Conservation (phyloP, 352 stramenopile species). For the Pythium aquatile region DNA sequence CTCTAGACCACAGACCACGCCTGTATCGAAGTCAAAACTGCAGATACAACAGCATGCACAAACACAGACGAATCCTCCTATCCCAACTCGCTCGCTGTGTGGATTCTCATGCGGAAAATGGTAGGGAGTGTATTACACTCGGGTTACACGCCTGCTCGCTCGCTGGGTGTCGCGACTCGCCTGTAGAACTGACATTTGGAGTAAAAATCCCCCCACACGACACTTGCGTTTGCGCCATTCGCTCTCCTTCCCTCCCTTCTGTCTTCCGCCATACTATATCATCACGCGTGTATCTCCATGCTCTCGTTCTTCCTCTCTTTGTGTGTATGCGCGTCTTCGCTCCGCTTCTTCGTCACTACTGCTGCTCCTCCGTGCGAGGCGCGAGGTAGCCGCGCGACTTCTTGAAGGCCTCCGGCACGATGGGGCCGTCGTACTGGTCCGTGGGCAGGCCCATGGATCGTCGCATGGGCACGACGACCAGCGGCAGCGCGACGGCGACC, state of each 20-base stretch:
- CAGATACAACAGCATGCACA: background rate
- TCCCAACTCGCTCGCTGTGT: background rate
- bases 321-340: background rate
- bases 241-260: background rate
- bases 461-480: constrained; percentile 81
- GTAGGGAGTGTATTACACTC: constrained; percentile 1
- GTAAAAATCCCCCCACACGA: too few relatives aligned
- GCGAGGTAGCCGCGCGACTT: constrained; percentile 75
- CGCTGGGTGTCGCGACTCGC: background rate
- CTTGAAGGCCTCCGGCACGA: constrained; percentile 68
- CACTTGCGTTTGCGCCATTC: background rate
- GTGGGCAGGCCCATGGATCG: constrained; percentile 83
- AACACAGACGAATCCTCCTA: background rate
- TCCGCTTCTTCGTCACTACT: constrained; percentile 25
- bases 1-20: background rate
- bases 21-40: too few relatives aligned
- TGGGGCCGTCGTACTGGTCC: constrained; percentile 88
- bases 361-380: constrained; percentile 25
- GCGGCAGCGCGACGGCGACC: constrained; percentile 61
- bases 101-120: background rate
- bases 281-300: background rate
- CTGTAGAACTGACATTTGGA: background rate
- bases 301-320: background rate
- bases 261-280: constrained; percentile 4
- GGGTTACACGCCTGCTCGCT: background rate